A percentile compares a stretch with the other conserved stretches of the same genome.
These are phyloP conservation scores for Iris macrosiphon DNA, from an alignment of 106 monocot species.

Conservation along the genomic window DNA sequence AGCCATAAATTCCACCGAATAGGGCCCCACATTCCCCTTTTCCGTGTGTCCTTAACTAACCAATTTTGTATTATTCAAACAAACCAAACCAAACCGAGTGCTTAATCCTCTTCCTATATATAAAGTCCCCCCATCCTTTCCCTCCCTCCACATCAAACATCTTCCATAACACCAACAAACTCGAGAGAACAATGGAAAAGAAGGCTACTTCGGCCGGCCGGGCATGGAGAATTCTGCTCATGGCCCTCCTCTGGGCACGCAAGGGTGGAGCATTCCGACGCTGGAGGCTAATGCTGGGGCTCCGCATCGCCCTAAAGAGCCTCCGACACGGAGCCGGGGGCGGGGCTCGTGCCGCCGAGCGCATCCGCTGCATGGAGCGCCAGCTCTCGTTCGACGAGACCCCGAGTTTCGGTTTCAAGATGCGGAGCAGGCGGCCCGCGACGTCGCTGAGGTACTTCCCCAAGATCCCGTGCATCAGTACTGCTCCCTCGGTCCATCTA, in stretches of 20 bases:
- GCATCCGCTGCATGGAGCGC: background rate
- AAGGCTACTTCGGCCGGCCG: conserved; percentile 2
- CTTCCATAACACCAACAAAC: too few species aligned
- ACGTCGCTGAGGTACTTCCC: conserved; percentile 18
- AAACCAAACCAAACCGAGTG: too few species aligned
- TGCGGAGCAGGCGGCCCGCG: background rate
- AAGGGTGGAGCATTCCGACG: conserved; percentile 20
- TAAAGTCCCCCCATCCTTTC: too few species aligned
- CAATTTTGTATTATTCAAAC: too few species aligned
- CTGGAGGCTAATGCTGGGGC: conserved; percentile 6
- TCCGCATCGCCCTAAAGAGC: too few species aligned
- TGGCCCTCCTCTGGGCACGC: conserved; percentile 27
- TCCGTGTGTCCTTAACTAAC: too few species aligned
- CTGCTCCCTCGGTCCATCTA: conserved; percentile 1
- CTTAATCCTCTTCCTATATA: too few species aligned
- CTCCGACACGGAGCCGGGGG: background rate
- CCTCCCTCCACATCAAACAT: too few species aligned
- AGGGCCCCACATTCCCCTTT: too few species aligned
- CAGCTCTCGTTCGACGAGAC: conserved; percentile 5
- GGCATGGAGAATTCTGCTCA: conserved; percentile 23
- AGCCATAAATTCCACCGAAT: too few species aligned
- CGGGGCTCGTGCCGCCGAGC: background rate
- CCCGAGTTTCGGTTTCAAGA: background rate
- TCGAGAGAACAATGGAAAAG: background rate
- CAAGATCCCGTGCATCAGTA: conserved; percentile 46